Base-by-base conservation (phyloP, 192 early-diverging fungal genomes). In the Backusella sp. region DNA sequence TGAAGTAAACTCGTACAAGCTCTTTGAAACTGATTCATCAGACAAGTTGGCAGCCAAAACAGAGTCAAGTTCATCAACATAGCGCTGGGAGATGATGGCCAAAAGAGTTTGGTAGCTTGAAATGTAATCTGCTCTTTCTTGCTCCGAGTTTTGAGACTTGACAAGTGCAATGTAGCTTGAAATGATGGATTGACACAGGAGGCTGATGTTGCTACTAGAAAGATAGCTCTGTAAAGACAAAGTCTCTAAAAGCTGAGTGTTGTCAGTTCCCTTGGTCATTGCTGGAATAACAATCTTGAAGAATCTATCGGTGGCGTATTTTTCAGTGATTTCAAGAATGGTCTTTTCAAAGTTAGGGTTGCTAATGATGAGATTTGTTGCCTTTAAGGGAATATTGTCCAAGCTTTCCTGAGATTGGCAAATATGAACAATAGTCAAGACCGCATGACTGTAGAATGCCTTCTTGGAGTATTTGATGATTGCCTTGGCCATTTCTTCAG, bases 1-100 rank as follows among this genome's bases (percentile, higher is more conserved):
- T 4, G 86, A 72, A 12, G 89, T 80, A 44, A 93, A 85, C 8
- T 87, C 73, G 77, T 89, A 93, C 6, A 92, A 80, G 9, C 73
- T 75, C 23, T 81, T 73, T 65, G 77, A 52, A 65, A 77, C 68
- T 12, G 75, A 53, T 26, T 77, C 73, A 4, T 77, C 39, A 1
- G 78, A 73, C 4, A 89, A 52, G 62, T 83, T 85, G 11, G 15
- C 28, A 66, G 84, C 79, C 11, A 89, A 76, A 1, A 83, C 79
- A 17, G 73, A 62, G 66, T 85, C 84, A 39, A 89, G 37, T 65
- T 86, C 83, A 32, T 82, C 73, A 9, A 84, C 79, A 69, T 85
- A 85, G 36, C 82, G 72, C 42, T 84, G 78, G 5, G 80, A 81
- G 12, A 81, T 62, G 11, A 53, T 70, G 3, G 84, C 83, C 2